Percentiles rank a stretch among this genome's conserved stretches.
Evolutionary conservation across 2,329 filamentous ascomycete genomes (phyloP).

Genomic region (Ceratocystis colombiana): DNA sequence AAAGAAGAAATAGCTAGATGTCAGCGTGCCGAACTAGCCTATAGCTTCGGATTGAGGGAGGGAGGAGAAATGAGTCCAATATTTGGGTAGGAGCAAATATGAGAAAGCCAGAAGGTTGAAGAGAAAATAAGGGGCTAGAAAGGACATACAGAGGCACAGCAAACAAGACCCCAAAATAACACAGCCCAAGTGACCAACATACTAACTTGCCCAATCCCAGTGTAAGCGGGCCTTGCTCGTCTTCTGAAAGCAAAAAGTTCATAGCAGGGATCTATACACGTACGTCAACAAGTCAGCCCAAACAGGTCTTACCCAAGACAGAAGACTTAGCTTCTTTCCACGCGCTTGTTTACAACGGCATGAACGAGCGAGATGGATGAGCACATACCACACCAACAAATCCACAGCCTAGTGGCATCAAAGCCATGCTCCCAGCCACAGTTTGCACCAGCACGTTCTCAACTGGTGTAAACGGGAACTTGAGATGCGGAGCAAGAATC

Average conservation of each 20-base stretch:
- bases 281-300: not conserved
- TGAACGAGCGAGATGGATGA: not conserved
- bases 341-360: not conserved
- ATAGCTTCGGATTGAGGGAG: not conserved
- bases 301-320: not conserved
- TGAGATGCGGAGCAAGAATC: constrained; percentile 58
- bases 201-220: constrained; percentile 68
- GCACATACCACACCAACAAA: constrained; percentile 73
- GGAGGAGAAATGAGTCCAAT: not conserved
- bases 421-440: constrained; percentile 87
- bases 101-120: not conserved
- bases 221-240: constrained; percentile 68
- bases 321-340: not conserved
- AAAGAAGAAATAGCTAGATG: not conserved
- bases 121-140: constrained; percentile 23
- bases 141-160: constrained; percentile 64
- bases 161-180: constrained; percentile 94
- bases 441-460: constrained; percentile 97
- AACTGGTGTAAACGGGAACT: constrained; percentile 78
- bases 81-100: too few relatives aligned
- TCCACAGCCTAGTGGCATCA: constrained; percentile 91
- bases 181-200: constrained; percentile 83
- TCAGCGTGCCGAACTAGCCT: not conserved
- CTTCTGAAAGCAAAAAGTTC: constrained; percentile 67
- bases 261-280: constrained; percentile 63